Evolutionary conservation across 306 rosid genomes (phyloP).

Genomic region (Prunus padus): DNA sequence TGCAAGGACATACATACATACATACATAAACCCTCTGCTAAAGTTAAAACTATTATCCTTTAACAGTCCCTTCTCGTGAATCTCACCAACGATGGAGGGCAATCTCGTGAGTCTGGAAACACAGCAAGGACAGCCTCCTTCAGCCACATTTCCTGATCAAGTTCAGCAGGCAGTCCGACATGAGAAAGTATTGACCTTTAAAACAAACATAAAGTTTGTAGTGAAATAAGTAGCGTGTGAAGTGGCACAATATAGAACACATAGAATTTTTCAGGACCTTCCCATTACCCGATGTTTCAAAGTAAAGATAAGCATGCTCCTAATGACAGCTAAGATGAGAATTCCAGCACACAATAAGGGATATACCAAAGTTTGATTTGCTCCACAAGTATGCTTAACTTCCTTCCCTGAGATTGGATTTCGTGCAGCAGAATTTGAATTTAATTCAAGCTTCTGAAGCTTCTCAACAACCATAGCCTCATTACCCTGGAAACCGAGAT

Average conservation of each 20-base stretch:
- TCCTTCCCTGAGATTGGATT: constrained; percentile 65
- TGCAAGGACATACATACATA: constrained; percentile 48
- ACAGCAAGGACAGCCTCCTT: constrained; percentile 72
- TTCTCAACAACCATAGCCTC: constrained; percentile 72
- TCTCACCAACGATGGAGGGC: constrained; percentile 81
- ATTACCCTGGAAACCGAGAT: constrained; percentile 57
- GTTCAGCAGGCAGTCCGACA: constrained; percentile 50
- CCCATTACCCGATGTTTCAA: background rate
- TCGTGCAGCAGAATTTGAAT: constrained; percentile 51
- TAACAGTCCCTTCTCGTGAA: constrained; percentile 29
- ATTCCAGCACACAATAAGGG: constrained; percentile 20
- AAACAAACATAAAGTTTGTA: constrained; percentile 28
- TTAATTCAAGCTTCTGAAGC: constrained; percentile 71
- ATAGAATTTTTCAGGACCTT: background rate
- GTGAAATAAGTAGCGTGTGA: constrained; percentile 16
- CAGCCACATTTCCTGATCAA: constrained; percentile 91
- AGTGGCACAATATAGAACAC: constrained; percentile 24
- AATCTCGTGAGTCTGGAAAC: constrained; percentile 76
- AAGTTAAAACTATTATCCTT: constrained; percentile 23
- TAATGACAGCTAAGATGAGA: constrained; percentile 28
- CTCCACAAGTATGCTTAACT: constrained; percentile 50
- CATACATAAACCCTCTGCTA: constrained; percentile 22
- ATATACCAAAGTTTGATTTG: constrained; percentile 67
- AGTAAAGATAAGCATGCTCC: constrained; percentile 21
- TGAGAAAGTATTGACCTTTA: constrained; percentile 41